These are phyloP conservation scores for Yamadazyma phyllophila DNA, from an alignment of 805 yeast genomes.

Conservation along the genomic window DNA sequence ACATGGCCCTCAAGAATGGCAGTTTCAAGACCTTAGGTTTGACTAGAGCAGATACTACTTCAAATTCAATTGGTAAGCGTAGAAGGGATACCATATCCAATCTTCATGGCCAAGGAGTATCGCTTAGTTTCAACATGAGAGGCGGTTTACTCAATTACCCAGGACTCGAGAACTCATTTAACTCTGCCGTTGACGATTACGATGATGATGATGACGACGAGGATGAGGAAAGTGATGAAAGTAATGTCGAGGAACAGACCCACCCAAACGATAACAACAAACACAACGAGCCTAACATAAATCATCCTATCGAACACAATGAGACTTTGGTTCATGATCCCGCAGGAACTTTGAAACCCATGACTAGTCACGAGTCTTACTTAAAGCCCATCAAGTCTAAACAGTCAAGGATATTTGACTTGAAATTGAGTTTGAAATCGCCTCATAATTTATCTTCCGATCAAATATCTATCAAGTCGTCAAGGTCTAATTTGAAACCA, in stretches of 20 bases:
- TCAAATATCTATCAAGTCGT: conserved; percentile 31
- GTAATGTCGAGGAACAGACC: not conserved
- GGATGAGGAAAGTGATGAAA: not conserved
- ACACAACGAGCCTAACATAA: not conserved
- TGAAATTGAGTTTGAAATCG: conserved; percentile 6
- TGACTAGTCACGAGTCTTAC: not conserved
- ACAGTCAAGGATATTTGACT: not conserved
- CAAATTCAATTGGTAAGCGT: conserved; percentile 17
- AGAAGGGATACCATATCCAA: conserved; percentile 57
- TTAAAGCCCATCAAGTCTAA: not conserved
- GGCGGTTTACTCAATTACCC: conserved; percentile 29
- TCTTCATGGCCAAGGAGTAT: conserved; percentile 66
- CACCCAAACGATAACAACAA: not conserved
- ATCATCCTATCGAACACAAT: not conserved
- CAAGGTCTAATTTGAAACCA: conserved; percentile 47
- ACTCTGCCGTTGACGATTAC: conserved; percentile 16
- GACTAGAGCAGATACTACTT: conserved; percentile 2
- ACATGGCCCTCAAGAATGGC: not conserved
- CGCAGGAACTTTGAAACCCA: not conserved
- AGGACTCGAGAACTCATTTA: conserved; percentile 17
- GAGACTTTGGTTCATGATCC: not conserved
- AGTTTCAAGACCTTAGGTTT: conserved; percentile 11
- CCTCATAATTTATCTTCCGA: conserved; percentile 18
- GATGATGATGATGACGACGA: conserved; percentile 3
- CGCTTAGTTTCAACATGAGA: conserved; percentile 72